phyloP scores from a whole-genome alignment of 2,329 filamentous ascomycete genomes.

The Alternaria sp. region DNA sequence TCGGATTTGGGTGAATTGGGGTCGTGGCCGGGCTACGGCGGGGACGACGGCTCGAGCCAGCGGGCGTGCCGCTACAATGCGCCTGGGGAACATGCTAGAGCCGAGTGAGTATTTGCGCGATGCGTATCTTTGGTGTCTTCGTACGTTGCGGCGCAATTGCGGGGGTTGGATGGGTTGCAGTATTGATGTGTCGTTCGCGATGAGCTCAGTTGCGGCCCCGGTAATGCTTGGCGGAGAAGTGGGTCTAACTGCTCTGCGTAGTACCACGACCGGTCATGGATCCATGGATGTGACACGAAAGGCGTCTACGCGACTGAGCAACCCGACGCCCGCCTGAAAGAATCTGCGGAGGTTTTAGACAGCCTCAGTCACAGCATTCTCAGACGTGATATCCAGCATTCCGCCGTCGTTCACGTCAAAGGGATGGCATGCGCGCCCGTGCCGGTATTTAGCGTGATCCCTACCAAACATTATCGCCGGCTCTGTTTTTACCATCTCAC shows the following conservation, averaged over 20 bases:
- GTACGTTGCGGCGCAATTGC: constrained; percentile 35
- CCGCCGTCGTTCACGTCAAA: constrained; percentile 4
- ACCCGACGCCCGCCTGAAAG: neutral
- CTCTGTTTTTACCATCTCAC: constrained; percentile 23
- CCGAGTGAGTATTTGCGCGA: constrained; percentile 50
- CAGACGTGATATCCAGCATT: neutral
- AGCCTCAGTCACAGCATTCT: neutral
- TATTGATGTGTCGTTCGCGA: constrained; percentile 38
- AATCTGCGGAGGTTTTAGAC: neutral
- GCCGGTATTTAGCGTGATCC: constrained; percentile 19
- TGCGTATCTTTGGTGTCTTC: constrained; percentile 18
- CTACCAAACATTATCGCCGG: constrained; percentile 14
- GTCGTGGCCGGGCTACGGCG: constrained; percentile 32
- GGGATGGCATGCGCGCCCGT: constrained; percentile 8
- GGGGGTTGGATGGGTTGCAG: constrained; percentile 22
- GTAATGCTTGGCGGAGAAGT: constrained; percentile 18
- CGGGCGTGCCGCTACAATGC: constrained; percentile 51
- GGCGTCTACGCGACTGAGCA: constrained; percentile 12
- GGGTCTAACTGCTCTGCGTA: constrained; percentile 13
- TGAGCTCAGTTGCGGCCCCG: constrained; percentile 30
- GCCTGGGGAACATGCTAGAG: constrained; percentile 51
- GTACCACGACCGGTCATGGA: neutral
- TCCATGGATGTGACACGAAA: constrained; percentile 6
- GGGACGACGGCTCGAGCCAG: constrained; percentile 46
- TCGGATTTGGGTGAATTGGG: constrained; percentile 47